Base-by-base conservation (phyloP, 345 rosid species). In the Brassica cretica region DNA sequence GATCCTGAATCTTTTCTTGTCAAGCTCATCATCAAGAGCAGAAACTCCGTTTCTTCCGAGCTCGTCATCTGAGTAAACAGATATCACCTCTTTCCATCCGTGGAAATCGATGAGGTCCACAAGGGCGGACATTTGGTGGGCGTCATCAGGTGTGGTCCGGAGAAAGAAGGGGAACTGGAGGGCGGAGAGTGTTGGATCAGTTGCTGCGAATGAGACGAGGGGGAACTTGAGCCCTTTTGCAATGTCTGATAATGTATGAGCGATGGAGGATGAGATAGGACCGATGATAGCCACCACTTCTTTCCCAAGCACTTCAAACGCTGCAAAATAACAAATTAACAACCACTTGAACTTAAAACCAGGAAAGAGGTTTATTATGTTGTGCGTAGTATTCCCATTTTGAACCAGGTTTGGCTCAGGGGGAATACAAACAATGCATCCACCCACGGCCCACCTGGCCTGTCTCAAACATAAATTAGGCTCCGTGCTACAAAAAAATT, bases 181-280 rank as follows among this genome's bases (percentile, higher is more conserved):
- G 19, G 96, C 87, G 6, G 97, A 92, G 15, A 94, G 88, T 67
- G 93, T 88, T 19, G 96, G 96, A 84, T 94, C 97, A 65, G 97
- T 92, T 72, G 98, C 94, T 39, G 91, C 94, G 76, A 81, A 92
- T 15, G 98, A 94, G 68, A 94, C 56, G 25, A 88, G 89, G 18
- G 97, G 98, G 60, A 94, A 83, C 61, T 87, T 85, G 55, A 94
- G 89, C 49, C 89, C 86, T 74, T 85, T 85, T 8, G 86, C 92
- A 9, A 90, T 79, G 69, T 77, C 77, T 9, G 96, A 85, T 71
- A 89, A 51, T 78, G 84, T 87, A 79, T 89, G 97, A 80, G 98
- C 98, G 60, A 90, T 83, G 15, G 85, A 80, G 53, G 97, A 92
- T 49, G 96, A 90, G 74, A 85, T 86, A 4, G 98, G 93, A 32